A percentile compares a stretch with the other conserved stretches of the same genome.
Conservation (phyloP, 345 rosid species). For the Citrus sp. region DNA sequence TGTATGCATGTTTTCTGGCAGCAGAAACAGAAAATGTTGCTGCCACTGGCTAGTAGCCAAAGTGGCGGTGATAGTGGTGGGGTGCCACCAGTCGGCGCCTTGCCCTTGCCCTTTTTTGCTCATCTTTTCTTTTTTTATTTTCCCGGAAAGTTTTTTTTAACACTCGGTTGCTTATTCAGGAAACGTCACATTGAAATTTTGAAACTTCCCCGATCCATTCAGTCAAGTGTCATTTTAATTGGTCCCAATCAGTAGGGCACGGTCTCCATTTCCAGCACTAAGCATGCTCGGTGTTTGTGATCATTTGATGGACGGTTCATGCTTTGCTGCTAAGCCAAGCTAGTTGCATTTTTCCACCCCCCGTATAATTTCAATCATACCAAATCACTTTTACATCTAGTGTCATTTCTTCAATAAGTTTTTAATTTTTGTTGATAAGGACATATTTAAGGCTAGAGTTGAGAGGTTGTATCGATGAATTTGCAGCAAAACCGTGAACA, state of each 20-base stretch:
- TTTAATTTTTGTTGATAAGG: neutral
- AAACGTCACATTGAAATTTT: neutral
- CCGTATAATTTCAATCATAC: neutral
- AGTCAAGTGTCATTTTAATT: neutral
- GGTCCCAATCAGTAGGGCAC: neutral
- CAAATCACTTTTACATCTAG: too few species aligned
- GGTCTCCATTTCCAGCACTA: neutral
- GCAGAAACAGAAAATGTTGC: neutral
- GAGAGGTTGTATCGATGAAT: too few species aligned
- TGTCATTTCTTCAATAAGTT: neutral
- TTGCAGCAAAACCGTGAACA: too few species aligned
- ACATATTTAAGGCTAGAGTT: too few species aligned
- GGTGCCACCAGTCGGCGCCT: slow-evolving; percentile 26
- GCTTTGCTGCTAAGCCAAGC: slow-evolving; percentile 22
- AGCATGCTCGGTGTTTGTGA: too few species aligned
- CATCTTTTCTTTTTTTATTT: neutral
- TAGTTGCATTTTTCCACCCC: neutral
- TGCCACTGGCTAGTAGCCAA: neutral
- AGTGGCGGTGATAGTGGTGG: slow-evolving; percentile 11
- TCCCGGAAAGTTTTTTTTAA: neutral
- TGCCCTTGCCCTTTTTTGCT: neutral
- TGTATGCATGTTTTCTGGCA: neutral
- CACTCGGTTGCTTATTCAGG: neutral
- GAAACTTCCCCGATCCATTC: neutral
- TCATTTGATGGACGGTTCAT: slow-evolving; percentile 9